These are phyloP conservation scores for Symbiodinium natans DNA, from an alignment of 73 alveolate genomes.

Conservation along the genomic window DNA sequence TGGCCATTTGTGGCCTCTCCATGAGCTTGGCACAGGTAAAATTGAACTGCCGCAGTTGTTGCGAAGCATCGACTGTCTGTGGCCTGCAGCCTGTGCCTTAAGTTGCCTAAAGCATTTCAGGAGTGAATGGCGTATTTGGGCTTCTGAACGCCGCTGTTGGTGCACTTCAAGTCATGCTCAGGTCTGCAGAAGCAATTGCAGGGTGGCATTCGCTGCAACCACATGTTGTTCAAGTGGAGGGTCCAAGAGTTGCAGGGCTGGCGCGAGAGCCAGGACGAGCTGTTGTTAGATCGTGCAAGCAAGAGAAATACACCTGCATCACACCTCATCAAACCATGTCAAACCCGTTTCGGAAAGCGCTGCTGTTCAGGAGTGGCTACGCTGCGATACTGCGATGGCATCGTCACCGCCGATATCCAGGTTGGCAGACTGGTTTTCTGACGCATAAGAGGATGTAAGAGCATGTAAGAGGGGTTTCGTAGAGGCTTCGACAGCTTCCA, in stretches of 20 bases:
- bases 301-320: background rate
- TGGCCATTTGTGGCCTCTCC: no score
- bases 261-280: slow-evolving; percentile 54
- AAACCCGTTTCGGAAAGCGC: no score
- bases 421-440: background rate
- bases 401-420: slow-evolving; percentile 65
- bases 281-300: background rate
- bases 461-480: no score
- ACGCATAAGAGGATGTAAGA: no score
- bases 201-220: slow-evolving; percentile 84
- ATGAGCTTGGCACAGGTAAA: background rate
- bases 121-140: background rate
- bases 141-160: background rate
- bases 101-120: background rate
- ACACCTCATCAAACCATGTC: no score
- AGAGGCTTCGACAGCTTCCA: no score
- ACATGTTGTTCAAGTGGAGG: slow-evolving; percentile 6
- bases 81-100: background rate
- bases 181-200: background rate
- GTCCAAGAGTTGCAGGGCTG: background rate
- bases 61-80: background rate
- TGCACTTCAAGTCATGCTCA: background rate
- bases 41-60: background rate
- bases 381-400: slow-evolving; percentile 72
- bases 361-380: slow-evolving; percentile 30